Evolutionary conservation across 2,329 filamentous ascomycete genomes (phyloP), one percentile per base, ranked within the genome.

Genomic region (Exophiala viscosa): DNA sequence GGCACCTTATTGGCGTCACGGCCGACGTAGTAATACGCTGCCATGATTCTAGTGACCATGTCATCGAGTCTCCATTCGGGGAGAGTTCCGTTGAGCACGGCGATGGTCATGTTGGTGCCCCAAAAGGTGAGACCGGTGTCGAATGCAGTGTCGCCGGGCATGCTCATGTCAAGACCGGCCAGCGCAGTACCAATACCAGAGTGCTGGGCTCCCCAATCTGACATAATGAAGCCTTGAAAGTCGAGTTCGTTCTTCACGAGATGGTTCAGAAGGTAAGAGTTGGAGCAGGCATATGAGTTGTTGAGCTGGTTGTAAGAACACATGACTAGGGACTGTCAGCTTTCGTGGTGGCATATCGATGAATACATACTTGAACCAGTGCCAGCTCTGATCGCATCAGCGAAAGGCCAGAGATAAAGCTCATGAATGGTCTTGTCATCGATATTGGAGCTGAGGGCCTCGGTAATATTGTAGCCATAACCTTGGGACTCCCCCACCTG

Each of bases 41-140:
- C 76, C 71, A 85, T 80, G 65, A 85, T 95, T 62, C 93, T 84
- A 70, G 90, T 86, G 4, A 83, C 88, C 86, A 96, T 95, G 66
- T 97, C 93, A 62, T 96, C 91, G 8, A 97, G 68, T 45, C 92
- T 83, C 80, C 87, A 95, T 61, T 88, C 83, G 1, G 92, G 89
- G 31, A 97, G 75, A 1, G 90, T 96, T 33, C 91, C 91, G 66
- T 97, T 96, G 62, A 95, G 71, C 5, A 96, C 84, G 1, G 88
- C 88, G 43, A 95, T 75, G 1, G 92, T 96, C 62, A 97, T 70
- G 70, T 97, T 97, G 23, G 84, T 74, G 8, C 92, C 92, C 87
- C 88, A 96, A 76, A 78, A 95, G 14, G 85, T 86, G 45, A 72
- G 69, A 5, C 87, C 87, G 3, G 80, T 82, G 69, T 87, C 82